These are phyloP conservation scores for Corrigiola litoralis DNA, from an alignment of 179 eudicot genomes.

Conservation along the genomic window DNA sequence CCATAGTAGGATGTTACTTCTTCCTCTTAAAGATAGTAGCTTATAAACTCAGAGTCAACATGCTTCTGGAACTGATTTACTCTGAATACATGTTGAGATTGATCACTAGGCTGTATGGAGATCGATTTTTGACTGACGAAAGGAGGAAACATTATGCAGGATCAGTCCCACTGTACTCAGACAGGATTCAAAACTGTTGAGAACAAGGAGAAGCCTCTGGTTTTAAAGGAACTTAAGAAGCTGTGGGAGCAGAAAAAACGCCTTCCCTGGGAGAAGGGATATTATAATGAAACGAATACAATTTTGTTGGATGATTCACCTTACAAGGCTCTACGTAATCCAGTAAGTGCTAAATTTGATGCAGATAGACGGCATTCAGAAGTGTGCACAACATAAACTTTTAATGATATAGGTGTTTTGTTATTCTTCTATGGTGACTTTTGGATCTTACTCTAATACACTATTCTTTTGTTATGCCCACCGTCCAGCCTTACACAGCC, in stretches of 20 bases:
- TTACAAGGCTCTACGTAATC: conserved; percentile 74
- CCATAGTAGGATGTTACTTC: too few species aligned
- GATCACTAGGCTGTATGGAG: not conserved
- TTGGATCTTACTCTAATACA: not conserved
- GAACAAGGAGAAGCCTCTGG: conserved; percentile 54
- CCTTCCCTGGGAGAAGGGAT: conserved; percentile 79
- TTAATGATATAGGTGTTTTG: not conserved
- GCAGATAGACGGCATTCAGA: not conserved
- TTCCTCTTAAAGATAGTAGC: too few species aligned
- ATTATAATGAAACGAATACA: conserved; percentile 70
- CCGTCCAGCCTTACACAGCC: conserved; percentile 56
- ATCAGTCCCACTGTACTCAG: conserved; percentile 66
- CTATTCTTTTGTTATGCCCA: not conserved
- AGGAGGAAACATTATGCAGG: conserved; percentile 38
- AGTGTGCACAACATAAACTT: not conserved
- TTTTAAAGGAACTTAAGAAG: conserved; percentile 70
- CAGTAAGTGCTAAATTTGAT: conserved; percentile 45
- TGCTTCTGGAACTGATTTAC: too few species aligned
- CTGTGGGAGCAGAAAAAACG: conserved; percentile 56
- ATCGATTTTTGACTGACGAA: not conserved
- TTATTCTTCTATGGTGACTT: not conserved
- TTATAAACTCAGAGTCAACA: too few species aligned
- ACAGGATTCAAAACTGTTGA: conserved; percentile 57
- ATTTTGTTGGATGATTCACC: conserved; percentile 86
- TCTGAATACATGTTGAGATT: too few species aligned